These are phyloP conservation scores for Plasmopara viticola DNA, from an alignment of 352 stramenopile genomes.

Conservation along the genomic window DNA sequence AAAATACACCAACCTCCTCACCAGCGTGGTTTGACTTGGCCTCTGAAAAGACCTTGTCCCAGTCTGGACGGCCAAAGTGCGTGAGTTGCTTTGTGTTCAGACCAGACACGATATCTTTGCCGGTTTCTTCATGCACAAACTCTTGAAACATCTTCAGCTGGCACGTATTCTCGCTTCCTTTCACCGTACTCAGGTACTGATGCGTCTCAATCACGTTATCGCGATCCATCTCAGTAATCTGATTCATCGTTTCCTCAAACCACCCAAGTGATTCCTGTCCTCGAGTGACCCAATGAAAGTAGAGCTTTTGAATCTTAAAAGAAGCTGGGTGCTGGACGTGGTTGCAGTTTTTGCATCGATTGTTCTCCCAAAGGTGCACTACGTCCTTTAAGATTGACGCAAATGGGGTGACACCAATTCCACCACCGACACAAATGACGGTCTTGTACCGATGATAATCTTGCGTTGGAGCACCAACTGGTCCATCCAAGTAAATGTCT, in stretches of 20 bases:
- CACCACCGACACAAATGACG: slow-evolving; percentile 63
- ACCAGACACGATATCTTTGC: slow-evolving; percentile 75
- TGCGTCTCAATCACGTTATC: slow-evolving; percentile 79
- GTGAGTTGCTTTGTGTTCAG: slow-evolving; percentile 75
- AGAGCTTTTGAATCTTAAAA: slow-evolving; percentile 79
- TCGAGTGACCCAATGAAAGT: slow-evolving; percentile 85
- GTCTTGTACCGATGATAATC: slow-evolving; percentile 74
- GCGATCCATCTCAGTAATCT: slow-evolving; percentile 67
- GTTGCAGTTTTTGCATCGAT: slow-evolving; percentile 69
- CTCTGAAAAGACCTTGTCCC: slow-evolving; percentile 67
- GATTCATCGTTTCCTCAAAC: slow-evolving; percentile 85
- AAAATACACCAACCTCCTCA: slow-evolving; percentile 83
- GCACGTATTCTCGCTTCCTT: slow-evolving; percentile 59
- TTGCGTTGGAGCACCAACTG: slow-evolving; percentile 65
- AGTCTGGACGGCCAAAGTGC: slow-evolving; percentile 84
- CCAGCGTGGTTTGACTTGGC: slow-evolving; percentile 38
- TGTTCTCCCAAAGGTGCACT: slow-evolving; percentile 67
- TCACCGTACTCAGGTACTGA: slow-evolving; percentile 80
- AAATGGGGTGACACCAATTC: slow-evolving; percentile 81
- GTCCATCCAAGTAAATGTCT: slow-evolving; percentile 66
- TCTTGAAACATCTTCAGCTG: slow-evolving; percentile 83
- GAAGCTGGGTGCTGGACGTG: slow-evolving; percentile 57
- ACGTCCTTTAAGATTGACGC: slow-evolving; percentile 76
- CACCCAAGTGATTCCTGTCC: slow-evolving; percentile 72
- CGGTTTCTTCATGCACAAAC: slow-evolving; percentile 72